Conservation (phyloP, 345 rosid species). For the Aurinia saxatilis region DNA sequence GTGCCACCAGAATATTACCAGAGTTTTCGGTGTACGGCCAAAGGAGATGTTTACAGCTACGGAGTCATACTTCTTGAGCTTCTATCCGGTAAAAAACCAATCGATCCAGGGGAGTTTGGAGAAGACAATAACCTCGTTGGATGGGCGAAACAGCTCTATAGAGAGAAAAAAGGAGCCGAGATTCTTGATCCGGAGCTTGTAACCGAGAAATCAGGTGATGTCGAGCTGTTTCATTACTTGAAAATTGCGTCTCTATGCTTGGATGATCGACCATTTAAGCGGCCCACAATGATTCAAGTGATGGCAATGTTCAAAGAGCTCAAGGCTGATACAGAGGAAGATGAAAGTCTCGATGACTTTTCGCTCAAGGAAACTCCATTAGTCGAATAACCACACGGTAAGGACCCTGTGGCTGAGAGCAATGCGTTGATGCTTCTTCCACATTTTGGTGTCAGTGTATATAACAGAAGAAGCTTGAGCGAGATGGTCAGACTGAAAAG, state of each 20-base stretch:
- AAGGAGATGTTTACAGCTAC: conserved; percentile 94
- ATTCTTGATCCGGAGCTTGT: conserved; percentile 64
- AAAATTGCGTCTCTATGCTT: conserved; percentile 83
- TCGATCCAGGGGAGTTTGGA: conserved; percentile 71
- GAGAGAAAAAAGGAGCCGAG: conserved; percentile 55
- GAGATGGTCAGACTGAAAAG: not conserved
- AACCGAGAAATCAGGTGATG: conserved; percentile 40
- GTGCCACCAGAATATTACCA: conserved; percentile 97
- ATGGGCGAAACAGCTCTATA: conserved; percentile 83
- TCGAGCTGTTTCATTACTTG: conserved; percentile 63
- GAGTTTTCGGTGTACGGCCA: conserved; percentile 91
- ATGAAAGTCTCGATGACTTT: conserved; percentile 60
- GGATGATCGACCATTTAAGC: conserved; percentile 72
- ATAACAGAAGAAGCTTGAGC: conserved; percentile 16
- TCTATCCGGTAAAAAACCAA: conserved; percentile 89
- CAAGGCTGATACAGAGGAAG: conserved; percentile 73
- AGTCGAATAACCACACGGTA: conserved; percentile 56
- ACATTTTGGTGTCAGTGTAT: conserved; percentile 16
- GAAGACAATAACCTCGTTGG: conserved; percentile 94
- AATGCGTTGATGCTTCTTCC: not conserved
- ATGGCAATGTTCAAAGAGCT: conserved; percentile 98
- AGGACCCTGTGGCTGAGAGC: conserved; percentile 22
- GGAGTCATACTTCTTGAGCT: conserved; percentile 94
- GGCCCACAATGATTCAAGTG: conserved; percentile 96
- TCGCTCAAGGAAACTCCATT: conserved; percentile 53